Evolutionary conservation across 208 protist species (phyloP).

Genomic region (Trypanosoma lewisi): DNA sequence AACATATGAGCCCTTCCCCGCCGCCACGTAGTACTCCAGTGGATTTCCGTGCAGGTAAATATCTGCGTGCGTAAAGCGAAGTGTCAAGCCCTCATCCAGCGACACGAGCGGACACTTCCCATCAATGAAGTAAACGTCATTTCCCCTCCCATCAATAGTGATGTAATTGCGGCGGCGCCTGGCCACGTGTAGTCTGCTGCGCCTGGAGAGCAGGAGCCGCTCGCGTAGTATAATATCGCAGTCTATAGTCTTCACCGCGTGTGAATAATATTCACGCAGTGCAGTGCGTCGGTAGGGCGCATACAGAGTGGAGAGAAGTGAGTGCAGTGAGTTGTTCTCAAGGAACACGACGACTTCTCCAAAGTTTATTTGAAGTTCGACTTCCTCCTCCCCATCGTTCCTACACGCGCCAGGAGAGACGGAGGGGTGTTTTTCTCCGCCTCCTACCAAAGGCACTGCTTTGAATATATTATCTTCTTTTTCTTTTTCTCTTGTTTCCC

Average conservation of each 20-base stretch:
- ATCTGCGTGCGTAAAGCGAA: conserved; percentile 59
- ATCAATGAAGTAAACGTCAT: conserved; percentile 59
- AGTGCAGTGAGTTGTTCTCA: conserved; percentile 40
- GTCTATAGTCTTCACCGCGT: conserved; percentile 41
- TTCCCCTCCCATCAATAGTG: conserved; percentile 52
- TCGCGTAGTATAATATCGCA: conserved; percentile 44
- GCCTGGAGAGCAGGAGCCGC: conserved; percentile 46
- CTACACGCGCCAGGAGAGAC: conserved; percentile 1
- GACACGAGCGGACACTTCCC: conserved; percentile 36
- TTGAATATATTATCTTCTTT: neutral
- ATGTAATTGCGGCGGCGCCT: conserved; percentile 43
- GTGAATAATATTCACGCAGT: conserved; percentile 41
- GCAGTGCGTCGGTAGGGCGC: conserved; percentile 61
- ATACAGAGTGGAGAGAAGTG: conserved; percentile 51
- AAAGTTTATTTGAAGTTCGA: conserved; percentile 35
- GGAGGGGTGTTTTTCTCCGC: neutral
- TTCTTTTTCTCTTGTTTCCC: neutral
- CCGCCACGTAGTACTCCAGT: conserved; percentile 51
- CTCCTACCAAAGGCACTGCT: neutral
- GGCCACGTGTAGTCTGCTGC: conserved; percentile 42
- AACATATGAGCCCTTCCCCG: conserved; percentile 73
- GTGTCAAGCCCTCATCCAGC: conserved; percentile 67
- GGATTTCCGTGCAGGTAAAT: conserved; percentile 48
- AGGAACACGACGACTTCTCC: conserved; percentile 37
- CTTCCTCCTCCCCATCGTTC: conserved; percentile 24